Percentiles rank a stretch among this genome's conserved stretches.
Conservation (phyloP, 2,329 filamentous ascomycete species). For the Apiospora rasikravindrae region DNA sequence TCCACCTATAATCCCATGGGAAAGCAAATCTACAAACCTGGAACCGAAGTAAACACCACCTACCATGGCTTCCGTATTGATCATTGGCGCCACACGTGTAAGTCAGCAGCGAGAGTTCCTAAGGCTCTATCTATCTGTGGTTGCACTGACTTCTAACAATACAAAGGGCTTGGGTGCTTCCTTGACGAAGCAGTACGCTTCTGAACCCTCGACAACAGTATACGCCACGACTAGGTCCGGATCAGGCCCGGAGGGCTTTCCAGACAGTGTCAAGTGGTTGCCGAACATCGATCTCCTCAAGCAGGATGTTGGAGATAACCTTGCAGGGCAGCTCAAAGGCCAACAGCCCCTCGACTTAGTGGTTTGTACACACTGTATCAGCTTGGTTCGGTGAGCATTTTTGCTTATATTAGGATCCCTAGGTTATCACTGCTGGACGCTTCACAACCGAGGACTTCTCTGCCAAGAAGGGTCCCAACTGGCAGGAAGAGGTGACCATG, state of each 20-base stretch:
- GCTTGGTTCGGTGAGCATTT: conserved; percentile 31
- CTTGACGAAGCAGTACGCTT: conserved; percentile 63
- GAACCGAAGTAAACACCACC: not conserved
- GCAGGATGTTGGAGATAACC: conserved; percentile 50
- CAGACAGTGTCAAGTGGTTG: conserved; percentile 59
- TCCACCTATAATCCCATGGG: not conserved
- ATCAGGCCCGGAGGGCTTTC: conserved; percentile 47
- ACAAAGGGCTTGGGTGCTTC: conserved; percentile 63
- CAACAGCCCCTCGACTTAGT: conserved; percentile 49
- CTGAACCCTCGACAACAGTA: conserved; percentile 52
- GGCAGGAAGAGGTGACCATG: conserved; percentile 71
- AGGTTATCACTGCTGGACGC: conserved; percentile 73
- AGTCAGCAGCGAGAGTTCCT: not conserved
- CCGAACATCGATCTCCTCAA: conserved; percentile 60
- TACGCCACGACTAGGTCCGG: conserved; percentile 64
- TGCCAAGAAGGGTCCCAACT: conserved; percentile 61
- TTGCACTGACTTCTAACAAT: not conserved
- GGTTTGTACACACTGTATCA: conserved; percentile 40
- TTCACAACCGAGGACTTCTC: conserved; percentile 70
- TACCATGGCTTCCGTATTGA: conserved; percentile 58
- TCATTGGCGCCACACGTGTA: conserved; percentile 68
- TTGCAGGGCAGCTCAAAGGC: conserved; percentile 50
- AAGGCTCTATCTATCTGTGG: no score
- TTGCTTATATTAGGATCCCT: conserved; percentile 33
- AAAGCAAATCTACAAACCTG: not conserved